Evolutionary conservation across 331 rosid species (phyloP), one percentile per base, ranked within the genome.

Genomic region (Ulmus americana): DNA sequence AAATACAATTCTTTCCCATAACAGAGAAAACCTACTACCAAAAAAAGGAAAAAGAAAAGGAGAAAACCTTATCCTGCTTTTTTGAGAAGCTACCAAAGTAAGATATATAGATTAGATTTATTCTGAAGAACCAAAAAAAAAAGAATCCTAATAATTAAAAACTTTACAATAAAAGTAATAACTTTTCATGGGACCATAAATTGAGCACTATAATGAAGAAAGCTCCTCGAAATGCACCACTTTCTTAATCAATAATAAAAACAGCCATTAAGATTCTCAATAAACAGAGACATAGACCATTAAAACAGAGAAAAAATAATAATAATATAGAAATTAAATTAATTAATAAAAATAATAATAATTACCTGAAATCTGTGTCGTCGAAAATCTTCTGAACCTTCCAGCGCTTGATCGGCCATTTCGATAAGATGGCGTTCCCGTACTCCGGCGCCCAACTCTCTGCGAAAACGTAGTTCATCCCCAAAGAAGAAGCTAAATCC

Each of bases 381-480:
- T 92, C 94, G 39, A 78, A 88, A 79, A 92, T 77, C 70, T 88
- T 83, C 65, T 80, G 75, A 35, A 84, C 82, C 62, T 70, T 82
- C 69, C 79, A 88, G 0, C 85, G 76, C 64, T 80, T 92, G 16
- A 92, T 92, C 42, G 97, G 97, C 95, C 95, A 92, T 61, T 81
- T 85, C 0, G 97, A 92, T 77, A 92, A 70, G 40, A 92, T 83
- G 47, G 97, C 96, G 59, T 86, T 92, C 61, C 97, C 97, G 64
- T 83, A 92, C 71, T 92, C 85, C n/a, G 97, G 97, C 22, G 97
- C 97, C 97, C 97, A 92, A 67, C 97, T 92, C 68, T 92, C 97
- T 0, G 97, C 97, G 55, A 92, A 92, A 0, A 86, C 96, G 59
- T 80, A 92, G 13, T 77, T 73, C 97, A 92, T 88, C 0, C 97